These are phyloP conservation scores for Claviceps sp. DNA, from an alignment of 2,329 filamentous ascomycete genomes.

Conservation along the genomic window DNA sequence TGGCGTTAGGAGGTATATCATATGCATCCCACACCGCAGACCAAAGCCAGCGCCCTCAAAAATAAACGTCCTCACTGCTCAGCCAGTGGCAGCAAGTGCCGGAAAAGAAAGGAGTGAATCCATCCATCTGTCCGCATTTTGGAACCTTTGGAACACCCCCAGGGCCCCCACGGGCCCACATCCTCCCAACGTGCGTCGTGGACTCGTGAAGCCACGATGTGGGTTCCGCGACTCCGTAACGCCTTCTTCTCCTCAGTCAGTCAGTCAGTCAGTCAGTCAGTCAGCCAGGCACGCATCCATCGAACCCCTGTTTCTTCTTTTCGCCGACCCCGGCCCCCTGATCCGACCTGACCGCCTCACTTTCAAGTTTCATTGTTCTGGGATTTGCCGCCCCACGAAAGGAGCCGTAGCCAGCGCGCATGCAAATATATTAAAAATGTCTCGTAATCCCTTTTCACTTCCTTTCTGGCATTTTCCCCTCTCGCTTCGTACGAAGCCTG, in stretches of 20 bases:
- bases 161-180: not conserved
- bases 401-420: not conserved
- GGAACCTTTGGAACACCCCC: no score
- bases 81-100: no score
- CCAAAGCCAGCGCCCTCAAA: no score
- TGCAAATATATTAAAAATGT: not conserved
- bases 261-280: no score
- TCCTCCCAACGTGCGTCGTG: conserved; percentile 1
- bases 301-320: not conserved
- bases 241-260: not conserved
- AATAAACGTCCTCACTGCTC: no score
- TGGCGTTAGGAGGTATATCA: no score
- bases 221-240: conserved; percentile 5
- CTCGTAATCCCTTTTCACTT: not conserved
- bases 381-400: not conserved
- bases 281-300: not conserved
- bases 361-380: not conserved
- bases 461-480: no score
- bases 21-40: no score
- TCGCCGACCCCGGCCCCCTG: conserved; percentile 2
- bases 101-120: no score
- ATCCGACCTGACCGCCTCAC: not conserved
- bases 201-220: conserved; percentile 9
- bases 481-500: no score
- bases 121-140: no score